Base-by-base conservation (phyloP, 345 rosid species). In the Citrus cavaleriei region DNA sequence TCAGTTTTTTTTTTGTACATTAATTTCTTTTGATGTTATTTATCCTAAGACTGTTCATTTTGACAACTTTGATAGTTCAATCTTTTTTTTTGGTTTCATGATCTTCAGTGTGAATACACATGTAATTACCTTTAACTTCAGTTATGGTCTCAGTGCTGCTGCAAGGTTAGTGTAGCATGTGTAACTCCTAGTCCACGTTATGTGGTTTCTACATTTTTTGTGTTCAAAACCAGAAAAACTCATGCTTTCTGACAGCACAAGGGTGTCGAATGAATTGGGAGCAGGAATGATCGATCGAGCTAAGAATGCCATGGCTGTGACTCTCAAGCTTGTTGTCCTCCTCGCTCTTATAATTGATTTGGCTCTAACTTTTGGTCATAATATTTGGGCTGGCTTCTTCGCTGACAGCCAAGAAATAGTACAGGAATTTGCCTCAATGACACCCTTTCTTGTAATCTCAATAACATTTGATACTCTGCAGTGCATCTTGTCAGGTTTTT, bases 181-280 rank as follows among this genome's bases (percentile, higher is more conserved):
- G 51, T 35, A 34, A 68, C 21, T 2, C 63, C 27, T 51, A 5
- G 30, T 13, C 13, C 25, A 38, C 46, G 10, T 70, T 21, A 25
- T n/a, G 8, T 28, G 18, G 74, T 71, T 27, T 27, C 24, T 51
- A 16, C 34, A 35, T 16, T 57, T 38, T 46, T 12, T 35, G 12
- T 38, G 40, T 38, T 60, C 35, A 74, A 67, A 74, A 38, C 40
- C 25, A 24, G 12, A 60, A 49, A 32, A 62, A n/a, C 14, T 64
- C 3, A 12, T 40, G 28, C 21, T 18, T 34, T 22, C 46, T 32
- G 51, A 76, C 80, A 93, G 99, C 84, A 93, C 99, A 18, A 91
- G 95, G 72, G 94, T 92, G 74, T 91, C 98, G 0, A 93, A 95
- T 54, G 95, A 92, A 72, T 68, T 92, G 72, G 99, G 96, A 81